Base-by-base conservation (phyloP, 2,329 filamentous ascomycete genomes). In the Alternaria consortialis region DNA sequence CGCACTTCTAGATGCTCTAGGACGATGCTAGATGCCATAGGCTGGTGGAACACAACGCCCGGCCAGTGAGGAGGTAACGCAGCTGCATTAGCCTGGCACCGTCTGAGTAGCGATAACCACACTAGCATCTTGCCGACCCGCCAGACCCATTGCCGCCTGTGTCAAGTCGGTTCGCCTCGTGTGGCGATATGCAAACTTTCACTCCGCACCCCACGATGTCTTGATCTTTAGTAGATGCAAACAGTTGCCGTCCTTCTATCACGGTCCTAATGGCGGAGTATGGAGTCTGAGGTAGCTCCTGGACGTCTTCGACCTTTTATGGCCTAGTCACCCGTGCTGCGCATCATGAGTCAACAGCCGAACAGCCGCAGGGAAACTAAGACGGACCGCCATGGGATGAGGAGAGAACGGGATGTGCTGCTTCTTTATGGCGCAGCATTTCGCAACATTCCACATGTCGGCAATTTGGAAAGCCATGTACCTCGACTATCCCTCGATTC, bases 371-470 rank as follows among this genome's bases (percentile, higher is more conserved):
- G 31, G 7, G 36, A 43, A 4, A 51, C n/a, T 12, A 63, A 53
- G 20, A 52, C 32, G 13, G 42, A 53, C 15, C 60, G 52, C 36
- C 56, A 65, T 23, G 67, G 67, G 43, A 58, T 63, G 51, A 71
- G 64, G 46, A 69, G 74, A 52, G 68, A 74, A 37, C 72, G 69
- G 34, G 73, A 75, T 25, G 68, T 76, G 11, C 58, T 67, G 11
- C 58, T 70, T 48, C 61, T 69, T 13, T 76, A 75, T 47, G 68
- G 69, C 40, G 54, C 70, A 31, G 66, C 72, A 5, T 71, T 73
- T 47, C 68, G 65, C 44, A 62, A 72, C 20, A 65, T 74, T 13
- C 68, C 64, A 23, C 58, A 56, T 9, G 63, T 74, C n/a, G 62
- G 68, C 40, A 47, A 50, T 7, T 20, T 59, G 34, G 57, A 66